Percentiles rank a stretch among this genome's conserved stretches.
These are phyloP conservation scores for Aquilaria sinensis DNA, from an alignment of 345 rosid genomes.

Conservation along the genomic window DNA sequence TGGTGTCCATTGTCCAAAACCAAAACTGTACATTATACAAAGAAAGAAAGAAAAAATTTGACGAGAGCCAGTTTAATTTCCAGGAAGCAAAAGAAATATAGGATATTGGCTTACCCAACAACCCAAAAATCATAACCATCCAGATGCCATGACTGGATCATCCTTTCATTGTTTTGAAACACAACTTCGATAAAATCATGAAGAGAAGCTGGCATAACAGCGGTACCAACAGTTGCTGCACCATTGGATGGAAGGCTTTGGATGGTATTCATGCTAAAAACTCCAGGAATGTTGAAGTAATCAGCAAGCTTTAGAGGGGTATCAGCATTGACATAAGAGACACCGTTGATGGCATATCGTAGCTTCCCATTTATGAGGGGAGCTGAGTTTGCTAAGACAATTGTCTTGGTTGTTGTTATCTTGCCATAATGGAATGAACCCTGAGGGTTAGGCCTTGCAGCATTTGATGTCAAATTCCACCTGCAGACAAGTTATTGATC, in stretches of 20 bases:
- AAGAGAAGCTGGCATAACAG: slow-evolving; percentile 48
- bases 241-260: slow-evolving; percentile 47
- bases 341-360: slow-evolving; percentile 70
- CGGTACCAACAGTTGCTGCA: slow-evolving; percentile 45
- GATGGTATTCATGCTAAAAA: slow-evolving; percentile 46
- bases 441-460: slow-evolving; percentile 97
- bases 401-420: slow-evolving; percentile 44
- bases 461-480: slow-evolving; percentile 91
- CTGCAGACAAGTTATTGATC: slow-evolving; percentile 19
- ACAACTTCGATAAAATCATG: slow-evolving; percentile 76
- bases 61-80: slow-evolving; percentile 7
- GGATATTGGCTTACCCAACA: slow-evolving; percentile 54
- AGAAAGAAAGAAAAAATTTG: neutral
- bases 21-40: slow-evolving; percentile 40
- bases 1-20: slow-evolving; percentile 67
- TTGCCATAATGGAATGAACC: slow-evolving; percentile 88
- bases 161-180: slow-evolving; percentile 66
- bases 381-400: slow-evolving; percentile 61
- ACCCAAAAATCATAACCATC: slow-evolving; percentile 97
- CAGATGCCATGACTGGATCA: slow-evolving; percentile 88
- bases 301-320: slow-evolving; percentile 92
- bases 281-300: slow-evolving; percentile 59
- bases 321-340: slow-evolving; percentile 65
- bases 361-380: slow-evolving; percentile 72
- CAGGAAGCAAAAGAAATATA: neutral